These are phyloP conservation scores for Tetrapisispora nanseiensis DNA, from an alignment of 805 yeast genomes.

Conservation along the genomic window DNA sequence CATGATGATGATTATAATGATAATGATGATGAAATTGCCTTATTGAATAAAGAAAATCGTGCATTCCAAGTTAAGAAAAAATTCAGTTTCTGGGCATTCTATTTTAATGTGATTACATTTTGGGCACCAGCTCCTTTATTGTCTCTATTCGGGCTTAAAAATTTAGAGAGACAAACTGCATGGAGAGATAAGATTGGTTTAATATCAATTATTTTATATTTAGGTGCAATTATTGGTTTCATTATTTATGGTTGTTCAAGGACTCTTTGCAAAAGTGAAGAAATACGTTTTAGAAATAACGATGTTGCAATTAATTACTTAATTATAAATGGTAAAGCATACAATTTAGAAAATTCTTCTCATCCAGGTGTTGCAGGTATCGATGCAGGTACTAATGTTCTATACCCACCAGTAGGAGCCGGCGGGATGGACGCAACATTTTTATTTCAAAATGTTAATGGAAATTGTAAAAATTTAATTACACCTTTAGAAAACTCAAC, in stretches of 20 bases:
- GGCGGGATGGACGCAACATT: conserved; percentile 83
- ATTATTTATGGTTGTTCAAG: conserved; percentile 84
- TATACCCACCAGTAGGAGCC: conserved; percentile 79
- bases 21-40: not conserved
- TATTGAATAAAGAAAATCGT: not conserved
- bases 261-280: conserved; percentile 55
- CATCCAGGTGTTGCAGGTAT: conserved; percentile 85
- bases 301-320: conserved; percentile 45
- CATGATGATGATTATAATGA: not conserved
- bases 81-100: conserved; percentile 54
- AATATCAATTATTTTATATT: conserved; percentile 57
- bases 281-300: conserved; percentile 44
- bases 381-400: conserved; percentile 53
- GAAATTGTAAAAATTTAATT: conserved; percentile 74
- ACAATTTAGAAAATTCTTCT: conserved; percentile 53
- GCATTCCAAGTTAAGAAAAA: not conserved
- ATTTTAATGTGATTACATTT: conserved; percentile 72
- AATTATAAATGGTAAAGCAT: conserved; percentile 76
- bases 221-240: conserved; percentile 75
- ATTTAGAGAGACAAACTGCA: conserved; percentile 78
- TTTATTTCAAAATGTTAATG: conserved; percentile 84
- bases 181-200: conserved; percentile 96
- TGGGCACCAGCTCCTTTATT: conserved; percentile 77
- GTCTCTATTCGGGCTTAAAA: conserved; percentile 60
- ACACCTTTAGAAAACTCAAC: conserved; percentile 56